Percentiles rank a stretch among this genome's conserved stretches.
These are phyloP conservation scores for Hymenotorrendiella dingleyae DNA, from an alignment of 2,329 filamentous ascomycete species.

Conservation along the genomic window DNA sequence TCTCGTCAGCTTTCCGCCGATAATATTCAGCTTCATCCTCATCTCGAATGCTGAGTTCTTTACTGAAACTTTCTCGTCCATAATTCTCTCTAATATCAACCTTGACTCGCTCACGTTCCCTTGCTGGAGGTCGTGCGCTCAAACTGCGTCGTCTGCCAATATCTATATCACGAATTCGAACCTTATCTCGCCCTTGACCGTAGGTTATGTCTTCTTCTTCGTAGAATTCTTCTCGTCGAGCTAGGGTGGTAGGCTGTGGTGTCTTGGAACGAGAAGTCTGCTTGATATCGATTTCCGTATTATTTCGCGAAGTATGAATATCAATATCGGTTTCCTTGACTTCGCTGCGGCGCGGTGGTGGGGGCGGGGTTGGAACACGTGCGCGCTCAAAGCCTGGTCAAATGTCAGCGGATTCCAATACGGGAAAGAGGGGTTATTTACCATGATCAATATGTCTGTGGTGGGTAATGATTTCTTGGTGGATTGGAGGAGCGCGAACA, in stretches of 20 bases:
- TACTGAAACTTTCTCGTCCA: background rate
- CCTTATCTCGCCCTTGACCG: conserved; percentile 35
- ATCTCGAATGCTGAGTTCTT: conserved; percentile 18
- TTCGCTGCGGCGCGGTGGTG: conserved; percentile 22
- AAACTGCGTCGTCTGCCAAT: conserved; percentile 23
- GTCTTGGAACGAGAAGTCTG: conserved; percentile 19
- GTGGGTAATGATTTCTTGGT: conserved; percentile 77
- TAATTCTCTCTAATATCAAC: conserved; percentile 20
- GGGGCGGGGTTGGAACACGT: conserved; percentile 21
- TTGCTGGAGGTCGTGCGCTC: conserved; percentile 21
- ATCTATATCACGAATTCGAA: conserved; percentile 33
- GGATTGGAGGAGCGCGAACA: conserved; percentile 72
- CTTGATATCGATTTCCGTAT: conserved; percentile 52
- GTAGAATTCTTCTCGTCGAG: conserved; percentile 38
- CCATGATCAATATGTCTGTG: conserved; percentile 85
- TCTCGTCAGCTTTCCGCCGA: conserved; percentile 61
- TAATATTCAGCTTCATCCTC: conserved; percentile 54
- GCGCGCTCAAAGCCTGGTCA: conserved; percentile 27
- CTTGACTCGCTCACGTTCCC: conserved; percentile 17
- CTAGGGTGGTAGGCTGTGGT: conserved; percentile 12
- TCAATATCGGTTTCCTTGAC: conserved; percentile 53
- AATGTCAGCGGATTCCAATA: conserved; percentile 11
- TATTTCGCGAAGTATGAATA: conserved; percentile 48
- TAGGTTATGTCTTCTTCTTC: conserved; percentile 67
- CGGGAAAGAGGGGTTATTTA: conserved; percentile 36